These are phyloP conservation scores for Populus pruinosa DNA, from an alignment of 345 rosid species.

Conservation along the genomic window DNA sequence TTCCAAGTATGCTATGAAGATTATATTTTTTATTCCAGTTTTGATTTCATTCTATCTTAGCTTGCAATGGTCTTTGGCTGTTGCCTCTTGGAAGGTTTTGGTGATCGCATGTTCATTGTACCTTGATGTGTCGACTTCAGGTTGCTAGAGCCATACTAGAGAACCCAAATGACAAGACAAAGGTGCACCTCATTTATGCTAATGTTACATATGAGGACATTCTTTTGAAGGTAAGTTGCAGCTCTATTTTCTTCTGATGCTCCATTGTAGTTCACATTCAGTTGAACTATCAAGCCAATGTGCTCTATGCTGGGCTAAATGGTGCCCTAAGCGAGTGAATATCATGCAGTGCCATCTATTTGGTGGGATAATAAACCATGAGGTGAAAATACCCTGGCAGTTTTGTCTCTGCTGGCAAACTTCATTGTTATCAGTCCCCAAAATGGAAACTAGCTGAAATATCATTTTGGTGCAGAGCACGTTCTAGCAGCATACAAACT, in stretches of 20 bases:
- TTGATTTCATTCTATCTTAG: neutral
- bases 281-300: neutral
- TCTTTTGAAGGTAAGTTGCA: constrained; percentile 71
- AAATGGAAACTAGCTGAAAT: neutral
- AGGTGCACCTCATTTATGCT: constrained; percentile 84
- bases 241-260: neutral
- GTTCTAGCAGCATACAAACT: neutral
- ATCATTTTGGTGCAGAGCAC: neutral
- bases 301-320: neutral
- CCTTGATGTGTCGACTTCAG: constrained; percentile 36
- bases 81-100: neutral
- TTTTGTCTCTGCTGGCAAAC: neutral
- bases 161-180: constrained; percentile 78
- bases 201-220: constrained; percentile 86
- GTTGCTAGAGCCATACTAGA: constrained; percentile 91
- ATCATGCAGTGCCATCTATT: neutral
- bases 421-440: neutral
- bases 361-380: neutral
- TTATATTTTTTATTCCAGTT: neutral
- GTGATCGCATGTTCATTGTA: constrained; percentile 1
- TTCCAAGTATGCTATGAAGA: constrained; percentile 61
- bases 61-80: neutral
- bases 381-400: neutral
- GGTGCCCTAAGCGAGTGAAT: neutral
- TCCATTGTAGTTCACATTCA: neutral